Evolutionary conservation across 179 eudicot species (phyloP).

Genomic region (Silene vulgaris): DNA sequence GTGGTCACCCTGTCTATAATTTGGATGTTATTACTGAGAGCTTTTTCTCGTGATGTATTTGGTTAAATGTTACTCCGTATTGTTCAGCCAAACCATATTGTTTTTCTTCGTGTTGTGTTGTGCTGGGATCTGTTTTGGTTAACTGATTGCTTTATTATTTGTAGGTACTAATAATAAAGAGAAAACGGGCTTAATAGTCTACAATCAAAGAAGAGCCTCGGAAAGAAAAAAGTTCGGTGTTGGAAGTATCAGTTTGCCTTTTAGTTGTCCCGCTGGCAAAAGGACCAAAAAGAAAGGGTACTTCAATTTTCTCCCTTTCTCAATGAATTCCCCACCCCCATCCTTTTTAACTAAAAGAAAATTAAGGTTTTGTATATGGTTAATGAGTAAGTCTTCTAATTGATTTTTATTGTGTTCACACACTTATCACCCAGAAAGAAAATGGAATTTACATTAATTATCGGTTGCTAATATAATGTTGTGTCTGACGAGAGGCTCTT

Average conservation of each 20-base stretch:
- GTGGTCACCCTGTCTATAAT: background rate
- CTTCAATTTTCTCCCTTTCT: slow-evolving; percentile 7
- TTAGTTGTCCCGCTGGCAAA: slow-evolving; percentile 33
- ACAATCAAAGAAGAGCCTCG: slow-evolving; percentile 29
- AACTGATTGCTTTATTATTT: slow-evolving; percentile 8
- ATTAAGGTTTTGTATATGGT: background rate
- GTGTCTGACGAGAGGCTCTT: background rate
- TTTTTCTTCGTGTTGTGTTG: background rate
- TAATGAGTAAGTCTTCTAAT: background rate
- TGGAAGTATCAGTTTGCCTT: slow-evolving; percentile 21
- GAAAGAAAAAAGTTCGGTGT: slow-evolving; percentile 21
- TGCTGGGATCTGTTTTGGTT: background rate
- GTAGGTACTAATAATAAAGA: slow-evolving; percentile 25
- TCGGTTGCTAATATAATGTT: background rate
- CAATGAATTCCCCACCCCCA: background rate
- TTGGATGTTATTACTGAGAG: background rate
- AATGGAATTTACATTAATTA: background rate
- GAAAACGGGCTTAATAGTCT: slow-evolving; percentile 24
- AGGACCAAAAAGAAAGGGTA: slow-evolving; percentile 35
- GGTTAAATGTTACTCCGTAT: background rate
- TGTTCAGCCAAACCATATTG: background rate
- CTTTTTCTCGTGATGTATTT: background rate
- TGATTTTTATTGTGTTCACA: background rate
- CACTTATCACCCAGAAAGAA: background rate
- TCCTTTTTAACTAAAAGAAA: background rate